These are phyloP conservation scores for Handroanthus guayacan DNA, from an alignment of 257 asterid genomes.

Conservation along the genomic window DNA sequence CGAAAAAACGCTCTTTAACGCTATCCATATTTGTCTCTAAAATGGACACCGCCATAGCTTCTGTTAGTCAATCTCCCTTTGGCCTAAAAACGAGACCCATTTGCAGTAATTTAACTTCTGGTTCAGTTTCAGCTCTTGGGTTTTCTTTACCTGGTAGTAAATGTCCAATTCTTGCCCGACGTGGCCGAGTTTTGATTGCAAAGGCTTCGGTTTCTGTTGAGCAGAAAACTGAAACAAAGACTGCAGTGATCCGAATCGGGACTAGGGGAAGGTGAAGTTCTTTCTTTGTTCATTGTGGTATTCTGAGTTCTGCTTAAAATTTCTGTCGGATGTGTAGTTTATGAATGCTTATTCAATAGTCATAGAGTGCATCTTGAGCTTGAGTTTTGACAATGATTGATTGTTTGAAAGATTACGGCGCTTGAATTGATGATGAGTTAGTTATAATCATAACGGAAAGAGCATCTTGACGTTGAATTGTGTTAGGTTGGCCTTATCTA, in stretches of 20 bases:
- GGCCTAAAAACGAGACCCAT: conserved; percentile 33
- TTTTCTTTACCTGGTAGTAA: conserved; percentile 43
- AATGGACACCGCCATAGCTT: conserved; percentile 60
- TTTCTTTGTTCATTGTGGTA: background rate
- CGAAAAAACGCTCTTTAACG: conserved; percentile 32
- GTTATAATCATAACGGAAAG: background rate
- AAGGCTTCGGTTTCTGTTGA: conserved; percentile 75
- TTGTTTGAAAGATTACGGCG: background rate
- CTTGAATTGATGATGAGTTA: background rate
- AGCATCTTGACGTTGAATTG: background rate
- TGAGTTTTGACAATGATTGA: background rate
- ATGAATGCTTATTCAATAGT: background rate
- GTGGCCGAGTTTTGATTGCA: conserved; percentile 36
- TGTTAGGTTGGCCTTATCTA: background rate
- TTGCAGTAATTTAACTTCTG: conserved; percentile 45
- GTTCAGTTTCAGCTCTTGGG: conserved; percentile 57
- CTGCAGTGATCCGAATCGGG: conserved; percentile 88
- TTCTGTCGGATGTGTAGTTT: conserved; percentile 17
- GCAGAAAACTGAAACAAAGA: conserved; percentile 59
- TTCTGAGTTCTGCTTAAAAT: conserved; percentile 28
- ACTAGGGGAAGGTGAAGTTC: conserved; percentile 86
- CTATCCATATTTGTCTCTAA: conserved; percentile 39
- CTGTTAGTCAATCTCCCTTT: conserved; percentile 51
- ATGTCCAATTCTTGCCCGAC: conserved; percentile 41
- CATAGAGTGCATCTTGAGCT: conserved; percentile 7